Evolutionary conservation across 768 basidiomycete species (phyloP), one percentile per base, ranked within the genome.

Genomic region (Phaeotremella fagi): DNA sequence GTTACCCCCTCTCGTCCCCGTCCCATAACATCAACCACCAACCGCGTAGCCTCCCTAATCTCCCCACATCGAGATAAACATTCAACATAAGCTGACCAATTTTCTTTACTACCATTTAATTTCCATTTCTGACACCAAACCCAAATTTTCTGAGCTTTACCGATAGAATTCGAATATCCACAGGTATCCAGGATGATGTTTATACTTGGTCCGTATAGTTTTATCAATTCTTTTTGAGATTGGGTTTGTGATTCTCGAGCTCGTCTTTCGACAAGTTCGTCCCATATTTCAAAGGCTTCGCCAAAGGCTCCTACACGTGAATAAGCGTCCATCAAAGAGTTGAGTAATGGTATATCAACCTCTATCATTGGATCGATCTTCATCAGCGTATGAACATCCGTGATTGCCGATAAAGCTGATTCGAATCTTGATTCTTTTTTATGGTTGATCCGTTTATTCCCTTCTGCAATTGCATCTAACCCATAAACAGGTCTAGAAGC

Each of bases 291-390:
- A 61, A 82, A 85, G 15, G 86, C 83, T 52, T 87, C 85, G 0
- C 75, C 76, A 56, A 85, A 86, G 54, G 82, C 83, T 3, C 82
- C 83, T 5, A 85, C 78, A n/a, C 83, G 84, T 62, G 87, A 83
- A 73, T 92, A 97, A 0, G 88, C 84, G 71, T 88, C 82, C 86
- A 95, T 88, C 56, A 95, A 76, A 64, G 87, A 82, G 68, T 90
- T 92, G 80, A 86, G 84, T 12, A 90, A 78, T 2, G 77, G 72
- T 12, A 77, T 74, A 60, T 90, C 85, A 2, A 88, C 85, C 7
- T 84, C 80, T 52, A 91, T 75, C n/a, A 82, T 79, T 14, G 85
- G 79, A 64, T 91, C 88, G 36, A 91, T 78, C n/a, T 83, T 84
- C 66, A 94, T 79, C 51, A 82, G 77, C 54, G 86, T 82, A 70